A percentile compares a stretch with the other conserved stretches of the same genome.
Evolutionary conservation across 2,329 filamentous ascomycete genomes (phyloP).

Genomic region (Claviceps quebecensis): DNA sequence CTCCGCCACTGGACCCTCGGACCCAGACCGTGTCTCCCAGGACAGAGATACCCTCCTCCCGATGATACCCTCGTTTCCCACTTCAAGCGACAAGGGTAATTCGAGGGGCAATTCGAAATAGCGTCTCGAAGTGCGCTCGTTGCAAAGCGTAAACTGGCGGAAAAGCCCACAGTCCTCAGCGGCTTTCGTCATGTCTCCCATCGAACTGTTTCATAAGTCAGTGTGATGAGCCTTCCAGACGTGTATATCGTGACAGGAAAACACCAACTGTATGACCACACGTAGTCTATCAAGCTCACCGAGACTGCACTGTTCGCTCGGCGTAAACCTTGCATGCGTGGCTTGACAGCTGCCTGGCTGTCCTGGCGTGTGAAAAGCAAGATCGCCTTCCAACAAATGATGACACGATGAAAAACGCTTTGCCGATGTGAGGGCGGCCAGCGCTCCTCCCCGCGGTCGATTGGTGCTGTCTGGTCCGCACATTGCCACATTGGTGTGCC

Average conservation of each 20-base stretch:
- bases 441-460: constrained; percentile 29
- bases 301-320: constrained; percentile 11
- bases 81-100: constrained; percentile 27
- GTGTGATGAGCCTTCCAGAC: neutral
- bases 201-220: constrained; percentile 19
- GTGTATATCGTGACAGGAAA: too few species aligned
- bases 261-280: constrained; percentile 31
- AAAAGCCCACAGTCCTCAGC: constrained; percentile 29
- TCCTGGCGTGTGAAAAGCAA: constrained; percentile 30
- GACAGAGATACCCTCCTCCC: constrained; percentile 32
- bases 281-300: constrained; percentile 14
- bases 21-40: constrained; percentile 12
- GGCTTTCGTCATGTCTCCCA: constrained; percentile 28
- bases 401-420: constrained; percentile 1
- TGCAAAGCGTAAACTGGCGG: constrained; percentile 21
- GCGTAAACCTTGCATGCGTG: constrained; percentile 29
- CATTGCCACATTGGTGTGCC: constrained; percentile 31
- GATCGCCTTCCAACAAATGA: constrained; percentile 18
- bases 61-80: constrained; percentile 33
- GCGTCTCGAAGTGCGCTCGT: constrained; percentile 3
- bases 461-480: constrained; percentile 29
- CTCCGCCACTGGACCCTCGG: constrained; percentile 25
- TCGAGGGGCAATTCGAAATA: constrained; percentile 23
- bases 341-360: constrained; percentile 22
- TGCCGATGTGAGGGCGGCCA: constrained; percentile 27